Percentiles rank a stretch among this genome's conserved stretches.
Evolutionary conservation across 106 monocot genomes (phyloP).

Genomic region (Ottelia alismoides): DNA sequence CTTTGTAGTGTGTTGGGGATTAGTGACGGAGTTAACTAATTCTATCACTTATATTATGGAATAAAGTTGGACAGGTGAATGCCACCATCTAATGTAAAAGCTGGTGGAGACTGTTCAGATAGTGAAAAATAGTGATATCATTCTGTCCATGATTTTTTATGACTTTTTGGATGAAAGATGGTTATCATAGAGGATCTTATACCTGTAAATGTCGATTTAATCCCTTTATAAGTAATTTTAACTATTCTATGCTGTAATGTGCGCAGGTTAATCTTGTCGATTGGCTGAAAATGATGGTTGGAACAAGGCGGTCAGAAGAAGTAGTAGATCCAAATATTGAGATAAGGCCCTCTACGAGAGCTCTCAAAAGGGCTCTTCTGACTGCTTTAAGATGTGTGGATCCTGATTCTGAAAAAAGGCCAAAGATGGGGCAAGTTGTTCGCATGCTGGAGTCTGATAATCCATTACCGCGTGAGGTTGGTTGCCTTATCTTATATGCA

Average conservation of each 20-base stretch:
- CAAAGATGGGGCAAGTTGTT: slow-evolving; percentile 88
- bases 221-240: no score
- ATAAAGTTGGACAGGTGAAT: no score
- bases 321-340: slow-evolving; percentile 84
- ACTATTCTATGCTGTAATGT: no score
- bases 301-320: slow-evolving; percentile 64
- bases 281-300: slow-evolving; percentile 99
- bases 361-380: slow-evolving; percentile 81
- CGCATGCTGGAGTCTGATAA: slow-evolving; percentile 96
- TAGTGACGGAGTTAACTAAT: no score
- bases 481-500: background rate
- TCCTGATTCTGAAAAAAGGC: slow-evolving; percentile 91
- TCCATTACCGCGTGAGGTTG: slow-evolving; percentile 64
- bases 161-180: no score
- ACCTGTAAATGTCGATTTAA: background rate
- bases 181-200: background rate
- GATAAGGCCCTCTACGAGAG: slow-evolving; percentile 60
- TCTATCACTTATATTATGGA: no score
- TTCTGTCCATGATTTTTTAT: no score
- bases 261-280: slow-evolving; percentile 96
- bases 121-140: no score
- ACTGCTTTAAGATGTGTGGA: slow-evolving; percentile 92
- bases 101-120: no score
- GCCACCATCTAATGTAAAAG: no score
- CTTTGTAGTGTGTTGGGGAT: no score